Evolutionary conservation across 495 filamentous ascomycete genomes (phyloP).

Genomic region (Xylaria scruposa): DNA sequence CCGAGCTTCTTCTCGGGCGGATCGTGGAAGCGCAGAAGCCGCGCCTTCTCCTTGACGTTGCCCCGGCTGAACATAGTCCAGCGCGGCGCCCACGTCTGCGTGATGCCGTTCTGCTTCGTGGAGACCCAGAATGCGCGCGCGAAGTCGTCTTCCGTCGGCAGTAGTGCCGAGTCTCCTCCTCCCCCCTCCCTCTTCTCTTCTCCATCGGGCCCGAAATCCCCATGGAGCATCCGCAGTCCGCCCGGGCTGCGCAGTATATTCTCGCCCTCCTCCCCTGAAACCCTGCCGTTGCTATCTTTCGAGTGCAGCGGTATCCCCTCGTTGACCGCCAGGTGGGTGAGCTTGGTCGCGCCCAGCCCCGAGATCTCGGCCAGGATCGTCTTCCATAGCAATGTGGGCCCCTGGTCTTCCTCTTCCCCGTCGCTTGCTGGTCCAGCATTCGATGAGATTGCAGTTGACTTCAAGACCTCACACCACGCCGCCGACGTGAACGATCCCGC

Average conservation of each 20-base stretch:
- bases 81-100: constrained; percentile 84
- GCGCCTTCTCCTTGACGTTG: constrained; percentile 86
- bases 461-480: constrained; percentile 56
- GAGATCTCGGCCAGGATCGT: constrained; percentile 58
- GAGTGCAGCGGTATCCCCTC: constrained; percentile 65
- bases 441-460: neutral
- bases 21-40: constrained; percentile 64
- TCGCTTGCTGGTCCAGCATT: neutral
- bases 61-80: constrained; percentile 93
- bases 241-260: constrained; percentile 74
- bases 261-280: constrained; percentile 35
- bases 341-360: constrained; percentile 35
- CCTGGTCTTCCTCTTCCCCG: neutral
- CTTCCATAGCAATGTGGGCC: constrained; percentile 46
- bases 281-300: neutral
- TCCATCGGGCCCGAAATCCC: constrained; percentile 65
- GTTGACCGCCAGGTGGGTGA: constrained; percentile 78
- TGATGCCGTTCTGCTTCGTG: constrained; percentile 76
- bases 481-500: constrained; percentile 60
- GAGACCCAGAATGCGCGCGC: constrained; percentile 74
- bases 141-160: constrained; percentile 55
- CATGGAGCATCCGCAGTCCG: constrained; percentile 66
- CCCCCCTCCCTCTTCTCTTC: neutral
- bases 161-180: neutral
- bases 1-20: neutral